Evolutionary conservation across 169 alveolate species (phyloP).

Genomic region (Ichthyophthirius multifiliis): DNA sequence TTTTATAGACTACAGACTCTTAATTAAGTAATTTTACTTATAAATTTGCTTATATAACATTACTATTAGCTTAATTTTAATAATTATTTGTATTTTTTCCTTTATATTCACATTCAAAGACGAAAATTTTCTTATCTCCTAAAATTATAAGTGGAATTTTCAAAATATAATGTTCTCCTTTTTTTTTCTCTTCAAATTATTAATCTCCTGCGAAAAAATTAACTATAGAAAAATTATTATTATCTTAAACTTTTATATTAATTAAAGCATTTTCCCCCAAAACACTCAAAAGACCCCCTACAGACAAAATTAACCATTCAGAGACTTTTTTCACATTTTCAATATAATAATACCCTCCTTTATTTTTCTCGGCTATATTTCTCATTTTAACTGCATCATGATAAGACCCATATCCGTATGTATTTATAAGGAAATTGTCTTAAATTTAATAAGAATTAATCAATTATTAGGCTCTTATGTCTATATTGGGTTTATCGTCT

Average conservation of each 20-base stretch:
- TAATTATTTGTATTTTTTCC: no score
- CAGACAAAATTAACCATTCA: conserved; percentile 52
- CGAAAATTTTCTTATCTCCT: background rate
- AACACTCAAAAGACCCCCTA: conserved; percentile 50
- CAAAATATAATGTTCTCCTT: background rate
- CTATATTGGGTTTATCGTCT: conserved; percentile 29
- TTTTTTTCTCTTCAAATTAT: conserved; percentile 5
- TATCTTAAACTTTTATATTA: conserved; percentile 6
- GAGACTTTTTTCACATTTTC: conserved; percentile 48
- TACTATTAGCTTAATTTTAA: no score
- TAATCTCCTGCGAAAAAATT: conserved; percentile 29
- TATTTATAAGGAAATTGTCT: conserved; percentile 39
- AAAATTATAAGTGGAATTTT: background rate
- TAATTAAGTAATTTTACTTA: background rate
- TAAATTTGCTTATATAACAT: background rate
- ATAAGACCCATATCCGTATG: conserved; percentile 60
- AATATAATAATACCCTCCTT: conserved; percentile 52
- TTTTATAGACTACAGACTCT: background rate
- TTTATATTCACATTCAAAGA: background rate
- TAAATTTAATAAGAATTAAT: conserved; percentile 14
- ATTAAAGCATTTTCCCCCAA: conserved; percentile 45
- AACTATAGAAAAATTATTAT: background rate
- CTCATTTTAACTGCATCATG: conserved; percentile 58
- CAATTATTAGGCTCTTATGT: conserved; percentile 10
- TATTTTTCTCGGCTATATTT: conserved; percentile 42